Base-by-base conservation (phyloP, 192 early-diverging fungal species). In the Helicostylum pulchrum region DNA sequence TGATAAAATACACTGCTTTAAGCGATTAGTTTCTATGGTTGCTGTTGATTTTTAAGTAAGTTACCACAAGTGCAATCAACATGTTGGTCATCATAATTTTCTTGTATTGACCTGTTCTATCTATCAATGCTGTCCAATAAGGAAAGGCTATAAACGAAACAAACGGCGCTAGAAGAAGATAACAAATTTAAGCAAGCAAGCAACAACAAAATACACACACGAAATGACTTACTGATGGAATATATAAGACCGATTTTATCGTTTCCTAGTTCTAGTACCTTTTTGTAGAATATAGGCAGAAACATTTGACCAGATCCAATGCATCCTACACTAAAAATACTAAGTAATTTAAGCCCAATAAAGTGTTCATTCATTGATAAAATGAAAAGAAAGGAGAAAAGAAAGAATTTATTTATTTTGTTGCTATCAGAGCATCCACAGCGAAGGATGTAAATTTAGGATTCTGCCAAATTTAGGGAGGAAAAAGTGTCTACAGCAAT, bases 211-310 rank as follows among this genome's bases (percentile, higher is more conserved):
- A 26, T 26, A 26, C 26, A 26, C 0, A 26, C 0, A 21, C 0
- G 20, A n/a, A 43, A 14, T 12, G 30, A 8, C 21, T 67, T 67
- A 67, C 66, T 67, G 39, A 67, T 67, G 47, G 66, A 49, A 30
- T 34, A 67, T 6, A 67, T 55, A 12, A 67, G 19, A 34, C 66
- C 66, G 19, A 67, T 67, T 48, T 67, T 67, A 56, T 67, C 66
- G 7, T 57, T 59, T 20, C 66, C 57, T 26, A 67, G 44, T 15
- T 36, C 48, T 3, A 67, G 21, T 4, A 67, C 49, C 23, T 67
- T 57, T 52, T 67, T 60, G 39, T 59, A 67, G 44, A 67, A 67
- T 6, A 56, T 49, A 30, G 66, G 66, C n/a, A 67, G 19, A 31
- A 57, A 67, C 32, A 67, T 45, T 30, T 57, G 53, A 7, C 44